phyloP scores from a whole-genome alignment of 2,329 filamentous ascomycete genomes.

The Dendrostoma leiphaemia region DNA sequence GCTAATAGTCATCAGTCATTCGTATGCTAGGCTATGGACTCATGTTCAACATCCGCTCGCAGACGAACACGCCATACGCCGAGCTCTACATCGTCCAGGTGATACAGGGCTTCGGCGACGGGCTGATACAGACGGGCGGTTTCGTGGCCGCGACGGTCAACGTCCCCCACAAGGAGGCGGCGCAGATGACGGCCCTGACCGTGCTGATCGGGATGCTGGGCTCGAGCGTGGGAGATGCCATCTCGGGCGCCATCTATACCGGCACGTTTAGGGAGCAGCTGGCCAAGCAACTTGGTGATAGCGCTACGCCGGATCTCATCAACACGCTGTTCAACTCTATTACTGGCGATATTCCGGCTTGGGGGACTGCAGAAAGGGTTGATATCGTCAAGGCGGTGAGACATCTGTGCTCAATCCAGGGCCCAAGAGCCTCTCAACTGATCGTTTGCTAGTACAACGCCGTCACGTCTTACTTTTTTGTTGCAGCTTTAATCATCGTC shows the following conservation, averaged over 20 bases:
- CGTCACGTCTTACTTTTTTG: constrained; percentile 12
- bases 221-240: constrained; percentile 34
- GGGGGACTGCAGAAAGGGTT: constrained; percentile 37
- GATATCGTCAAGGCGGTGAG: constrained; percentile 41
- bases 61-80: constrained; percentile 35
- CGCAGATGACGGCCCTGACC: constrained; percentile 46
- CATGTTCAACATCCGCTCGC: constrained; percentile 47
- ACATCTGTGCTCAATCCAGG: neutral
- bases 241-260: constrained; percentile 50
- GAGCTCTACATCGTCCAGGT: constrained; percentile 48
- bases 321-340: constrained; percentile 44
- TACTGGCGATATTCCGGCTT: constrained; percentile 36
- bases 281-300: constrained; percentile 32
- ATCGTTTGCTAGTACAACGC: constrained; percentile 9
- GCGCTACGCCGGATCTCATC: constrained; percentile 30
- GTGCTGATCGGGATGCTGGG: constrained; percentile 41
- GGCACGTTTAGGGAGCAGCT: constrained; percentile 38
- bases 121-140: constrained; percentile 41
- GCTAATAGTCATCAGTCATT: no score
- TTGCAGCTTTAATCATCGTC: constrained; percentile 9
- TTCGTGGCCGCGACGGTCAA: constrained; percentile 44
- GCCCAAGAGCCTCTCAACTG: no score
- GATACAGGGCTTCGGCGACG: constrained; percentile 44
- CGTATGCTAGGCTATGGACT: constrained; percentile 47
- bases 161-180: constrained; percentile 43